phyloP scores from a whole-genome alignment of 768 basidiomycete genomes.

The Hemileccinum impolitum region DNA sequence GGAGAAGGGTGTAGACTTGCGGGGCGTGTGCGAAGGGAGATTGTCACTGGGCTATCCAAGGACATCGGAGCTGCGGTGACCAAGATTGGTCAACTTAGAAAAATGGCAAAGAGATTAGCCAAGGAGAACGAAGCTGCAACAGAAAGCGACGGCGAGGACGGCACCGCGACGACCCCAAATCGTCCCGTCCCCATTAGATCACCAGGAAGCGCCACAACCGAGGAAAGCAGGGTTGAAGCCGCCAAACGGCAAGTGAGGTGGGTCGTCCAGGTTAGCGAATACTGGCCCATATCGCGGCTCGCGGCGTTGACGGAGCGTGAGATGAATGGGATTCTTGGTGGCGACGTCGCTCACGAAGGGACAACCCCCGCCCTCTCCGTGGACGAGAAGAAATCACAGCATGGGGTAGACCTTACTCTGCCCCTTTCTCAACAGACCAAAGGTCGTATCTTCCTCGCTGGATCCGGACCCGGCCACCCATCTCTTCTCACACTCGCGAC shows the following conservation, averaged over 20 bases:
- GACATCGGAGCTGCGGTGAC: constrained; percentile 72
- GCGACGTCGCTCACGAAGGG: constrained; percentile 19
- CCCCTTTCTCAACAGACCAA: constrained; percentile 15
- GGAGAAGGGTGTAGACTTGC: constrained; percentile 87
- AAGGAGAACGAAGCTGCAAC: constrained; percentile 10
- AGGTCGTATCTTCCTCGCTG: constrained; percentile 86
- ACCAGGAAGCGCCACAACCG: constrained; percentile 1
- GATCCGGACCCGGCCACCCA: constrained; percentile 95
- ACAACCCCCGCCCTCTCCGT: constrained; percentile 16
- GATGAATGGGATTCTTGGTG: constrained; percentile 61
- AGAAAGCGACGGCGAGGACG: constrained; percentile 53
- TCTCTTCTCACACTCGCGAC: constrained; percentile 88
- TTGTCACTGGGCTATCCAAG: constrained; percentile 69
- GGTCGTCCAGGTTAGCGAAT: constrained; percentile 95
- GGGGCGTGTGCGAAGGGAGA: constrained; percentile 74
- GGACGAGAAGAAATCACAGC: constrained; percentile 36
- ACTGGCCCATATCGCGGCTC: constrained; percentile 83
- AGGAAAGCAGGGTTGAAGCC: constrained; percentile 43
- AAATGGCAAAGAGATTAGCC: constrained; percentile 40
- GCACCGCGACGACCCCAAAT: constrained; percentile 57
- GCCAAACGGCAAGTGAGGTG: constrained; percentile 77
- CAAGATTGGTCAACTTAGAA: constrained; percentile 68
- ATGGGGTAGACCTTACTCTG: constrained; percentile 21
- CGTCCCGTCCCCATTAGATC: constrained; percentile 53
- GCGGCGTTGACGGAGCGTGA: constrained; percentile 64